Percentiles rank a stretch among this genome's conserved stretches.
Conservation (phyloP, 2,329 filamentous ascomycete genomes). For the Botryosphaeria agaves region DNA sequence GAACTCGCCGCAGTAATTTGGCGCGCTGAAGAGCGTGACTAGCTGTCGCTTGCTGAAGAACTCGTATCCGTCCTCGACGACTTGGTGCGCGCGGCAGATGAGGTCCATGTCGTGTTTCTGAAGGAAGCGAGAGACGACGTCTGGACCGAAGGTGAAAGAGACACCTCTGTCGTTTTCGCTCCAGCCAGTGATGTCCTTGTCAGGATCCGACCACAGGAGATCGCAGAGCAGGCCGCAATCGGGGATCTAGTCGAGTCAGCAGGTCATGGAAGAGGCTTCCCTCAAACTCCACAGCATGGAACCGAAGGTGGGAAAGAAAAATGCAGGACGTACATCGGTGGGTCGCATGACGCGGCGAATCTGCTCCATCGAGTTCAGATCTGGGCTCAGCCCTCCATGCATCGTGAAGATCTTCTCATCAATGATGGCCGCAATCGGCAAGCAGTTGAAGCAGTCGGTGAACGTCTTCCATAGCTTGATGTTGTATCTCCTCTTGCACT, state of each 20-base stretch:
- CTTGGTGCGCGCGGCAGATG: conserved; percentile 96
- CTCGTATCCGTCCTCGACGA: conserved; percentile 97
- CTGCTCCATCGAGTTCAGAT: conserved; percentile 99
- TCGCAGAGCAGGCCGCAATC: conserved; percentile 96
- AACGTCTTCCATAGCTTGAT: conserved; percentile 98
- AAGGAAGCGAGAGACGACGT: conserved; percentile 91
- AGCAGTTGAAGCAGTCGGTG: conserved; percentile 86
- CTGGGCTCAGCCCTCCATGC: conserved; percentile 93
- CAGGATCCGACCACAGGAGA: conserved; percentile 94
- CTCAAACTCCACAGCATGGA: conserved; percentile 7
- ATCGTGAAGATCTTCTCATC: conserved; percentile 99
- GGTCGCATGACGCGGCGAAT: conserved; percentile 97
- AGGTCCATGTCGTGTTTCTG: conserved; percentile 99
- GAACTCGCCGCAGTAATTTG: conserved; percentile 98
- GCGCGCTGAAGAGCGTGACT: conserved; percentile 92
- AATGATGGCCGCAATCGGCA: conserved; percentile 92
- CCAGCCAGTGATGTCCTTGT: conserved; percentile 99
- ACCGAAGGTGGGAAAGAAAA: conserved; percentile 5
- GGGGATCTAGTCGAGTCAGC: conserved; percentile 57
- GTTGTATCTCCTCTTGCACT: conserved; percentile 91
- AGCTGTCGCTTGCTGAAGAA: conserved; percentile 98
- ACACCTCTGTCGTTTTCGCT: conserved; percentile 98
- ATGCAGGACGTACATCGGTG: conserved; percentile 64
- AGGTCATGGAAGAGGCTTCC: conserved; percentile 17
- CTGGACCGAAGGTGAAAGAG: conserved; percentile 94